phyloP scores from a whole-genome alignment of 495 filamentous ascomycete species.

The Hypoxylon crocopeplum region DNA sequence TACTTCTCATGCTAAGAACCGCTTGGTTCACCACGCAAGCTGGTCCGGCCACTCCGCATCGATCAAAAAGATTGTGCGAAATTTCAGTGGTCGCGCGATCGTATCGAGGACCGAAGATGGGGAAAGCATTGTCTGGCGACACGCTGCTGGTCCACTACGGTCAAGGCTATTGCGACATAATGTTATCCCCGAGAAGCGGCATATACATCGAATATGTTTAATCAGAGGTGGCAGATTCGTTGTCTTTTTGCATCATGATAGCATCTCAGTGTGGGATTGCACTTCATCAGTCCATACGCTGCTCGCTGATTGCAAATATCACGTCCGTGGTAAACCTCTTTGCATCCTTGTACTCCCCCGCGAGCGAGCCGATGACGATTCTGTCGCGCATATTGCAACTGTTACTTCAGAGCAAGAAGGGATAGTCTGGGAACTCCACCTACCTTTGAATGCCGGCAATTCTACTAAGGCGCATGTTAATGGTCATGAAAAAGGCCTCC shows the following conservation, averaged over 20 bases:
- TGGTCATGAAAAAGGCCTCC: conserved; percentile 52
- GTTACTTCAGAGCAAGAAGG: conserved; percentile 84
- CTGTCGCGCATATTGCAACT: conserved; percentile 74
- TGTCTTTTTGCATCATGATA: conserved; percentile 79
- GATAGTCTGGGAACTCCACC: conserved; percentile 80
- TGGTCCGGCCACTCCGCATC: conserved; percentile 87
- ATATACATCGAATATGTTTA: conserved; percentile 84
- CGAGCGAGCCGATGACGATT: conserved; percentile 57
- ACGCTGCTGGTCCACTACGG: conserved; percentile 54
- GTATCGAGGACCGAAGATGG: conserved; percentile 81
- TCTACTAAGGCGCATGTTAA: conserved; percentile 40
- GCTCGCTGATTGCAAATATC: conserved; percentile 65
- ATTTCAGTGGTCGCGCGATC: conserved; percentile 77
- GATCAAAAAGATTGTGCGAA: conserved; percentile 85
- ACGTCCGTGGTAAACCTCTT: conserved; percentile 73
- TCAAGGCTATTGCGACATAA: conserved; percentile 71
- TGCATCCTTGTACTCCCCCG: conserved; percentile 82
- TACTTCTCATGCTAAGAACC: conserved; percentile 62
- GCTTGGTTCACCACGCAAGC: conserved; percentile 63
- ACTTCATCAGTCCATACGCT: conserved; percentile 60
- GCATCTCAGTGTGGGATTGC: conserved; percentile 83
- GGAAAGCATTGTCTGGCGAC: conserved; percentile 84
- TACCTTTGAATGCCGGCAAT: conserved; percentile 50
- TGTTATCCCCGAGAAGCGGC: conserved; percentile 69
- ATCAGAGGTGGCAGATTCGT: conserved; percentile 77